These are phyloP conservation scores for Niebla homalea DNA, from an alignment of 495 filamentous ascomycete genomes.

Conservation along the genomic window DNA sequence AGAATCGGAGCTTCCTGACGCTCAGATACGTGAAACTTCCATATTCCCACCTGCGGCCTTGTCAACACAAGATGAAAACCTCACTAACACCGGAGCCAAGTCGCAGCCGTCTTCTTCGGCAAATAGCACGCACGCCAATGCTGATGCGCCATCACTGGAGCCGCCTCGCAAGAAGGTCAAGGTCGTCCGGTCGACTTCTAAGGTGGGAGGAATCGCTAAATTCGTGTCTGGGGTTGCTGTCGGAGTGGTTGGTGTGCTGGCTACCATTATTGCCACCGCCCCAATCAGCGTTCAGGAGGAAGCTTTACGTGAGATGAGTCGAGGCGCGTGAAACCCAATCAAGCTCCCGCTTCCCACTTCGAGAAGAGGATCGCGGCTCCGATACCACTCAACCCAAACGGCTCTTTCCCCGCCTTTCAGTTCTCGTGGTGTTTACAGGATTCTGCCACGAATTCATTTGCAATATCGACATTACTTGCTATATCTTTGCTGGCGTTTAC, in stretches of 20 bases:
- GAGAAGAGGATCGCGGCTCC: no score
- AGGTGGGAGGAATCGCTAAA: constrained; percentile 8
- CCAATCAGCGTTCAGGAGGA: constrained; percentile 15
- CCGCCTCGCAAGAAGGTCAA: constrained; percentile 14
- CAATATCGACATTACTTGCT: no score
- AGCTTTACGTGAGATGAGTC: constrained; percentile 12
- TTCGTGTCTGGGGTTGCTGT: constrained; percentile 13
- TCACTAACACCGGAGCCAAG: neutral
- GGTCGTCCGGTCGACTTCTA: constrained; percentile 2
- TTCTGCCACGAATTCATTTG: no score
- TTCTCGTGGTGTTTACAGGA: no score
- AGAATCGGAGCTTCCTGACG: constrained; percentile 7
- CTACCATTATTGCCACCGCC: constrained; percentile 13
- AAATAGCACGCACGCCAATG: no score
- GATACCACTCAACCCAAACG: no score
- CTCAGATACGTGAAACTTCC: constrained; percentile 1
- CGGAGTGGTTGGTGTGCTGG: constrained; percentile 14
- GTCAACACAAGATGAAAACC: neutral
- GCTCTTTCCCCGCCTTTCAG: no score
- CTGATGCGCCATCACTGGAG: neutral
- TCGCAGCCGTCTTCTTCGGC: no score
- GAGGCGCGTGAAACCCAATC: no score
- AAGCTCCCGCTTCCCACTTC: no score
- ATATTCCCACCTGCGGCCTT: neutral
- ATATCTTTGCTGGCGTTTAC: no score